Conservation (phyloP, 768 basidiomycete genomes). For the Cyclocybe aegerita region DNA sequence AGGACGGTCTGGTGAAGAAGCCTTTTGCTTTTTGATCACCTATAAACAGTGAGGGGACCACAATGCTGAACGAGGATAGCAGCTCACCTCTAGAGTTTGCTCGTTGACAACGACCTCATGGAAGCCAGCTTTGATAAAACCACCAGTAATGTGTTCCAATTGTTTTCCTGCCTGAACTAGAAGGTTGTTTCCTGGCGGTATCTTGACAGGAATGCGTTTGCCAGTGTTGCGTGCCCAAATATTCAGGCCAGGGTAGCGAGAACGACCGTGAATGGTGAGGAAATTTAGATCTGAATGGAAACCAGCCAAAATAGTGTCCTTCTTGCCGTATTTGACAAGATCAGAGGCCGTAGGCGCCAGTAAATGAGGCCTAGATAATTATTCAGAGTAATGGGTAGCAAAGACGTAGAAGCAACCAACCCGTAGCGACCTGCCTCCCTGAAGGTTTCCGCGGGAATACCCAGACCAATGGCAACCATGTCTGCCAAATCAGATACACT, state of each 20-base stretch:
- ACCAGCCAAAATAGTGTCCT: conserved; percentile 87
- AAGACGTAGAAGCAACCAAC: conserved; percentile 35
- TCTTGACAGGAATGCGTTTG: conserved; percentile 83
- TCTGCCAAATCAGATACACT: conserved; percentile 87
- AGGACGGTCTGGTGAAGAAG: conserved; percentile 69
- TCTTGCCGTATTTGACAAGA: conserved; percentile 71
- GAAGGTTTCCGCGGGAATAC: conserved; percentile 67
- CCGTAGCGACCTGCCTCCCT: conserved; percentile 83
- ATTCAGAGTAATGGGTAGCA: background rate
- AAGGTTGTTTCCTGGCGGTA: conserved; percentile 78
- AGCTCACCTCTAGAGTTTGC: conserved; percentile 65
- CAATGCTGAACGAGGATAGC: background rate
- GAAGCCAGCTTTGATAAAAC: conserved; percentile 88
- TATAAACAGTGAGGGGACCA: conserved; percentile 23
- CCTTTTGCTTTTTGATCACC: conserved; percentile 63
- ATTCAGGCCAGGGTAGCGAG: conserved; percentile 83
- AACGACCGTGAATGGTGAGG: conserved; percentile 87
- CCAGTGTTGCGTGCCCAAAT: conserved; percentile 96
- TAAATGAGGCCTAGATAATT: conserved; percentile 64
- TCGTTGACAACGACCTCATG: conserved; percentile 94
- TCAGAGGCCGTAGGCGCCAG: conserved; percentile 95
- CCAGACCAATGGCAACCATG: conserved; percentile 86
- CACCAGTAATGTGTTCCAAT: conserved; percentile 82
- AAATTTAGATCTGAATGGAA: conserved; percentile 96
- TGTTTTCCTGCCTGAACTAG: conserved; percentile 97